Conservation (phyloP, 2,329 filamentous ascomycete species). For the Neofusicoccum sp. region DNA sequence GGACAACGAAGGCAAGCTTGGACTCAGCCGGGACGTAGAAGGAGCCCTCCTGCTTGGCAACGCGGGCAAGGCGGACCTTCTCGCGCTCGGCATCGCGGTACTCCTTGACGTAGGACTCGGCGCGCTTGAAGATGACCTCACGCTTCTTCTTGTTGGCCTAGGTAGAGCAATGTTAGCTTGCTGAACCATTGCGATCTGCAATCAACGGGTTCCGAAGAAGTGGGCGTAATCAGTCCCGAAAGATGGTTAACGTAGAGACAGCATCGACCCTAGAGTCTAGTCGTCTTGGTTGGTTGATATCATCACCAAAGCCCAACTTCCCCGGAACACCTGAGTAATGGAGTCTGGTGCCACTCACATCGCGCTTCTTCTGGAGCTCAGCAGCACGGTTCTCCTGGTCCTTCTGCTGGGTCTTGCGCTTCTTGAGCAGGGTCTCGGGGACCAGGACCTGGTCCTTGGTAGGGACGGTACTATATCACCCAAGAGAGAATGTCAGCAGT, state of each 20-base stretch:
- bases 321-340: not conserved
- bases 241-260: constrained; percentile 99
- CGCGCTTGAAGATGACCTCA: constrained; percentile 98
- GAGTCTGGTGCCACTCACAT: constrained; percentile 59
- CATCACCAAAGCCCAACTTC: constrained; percentile 67
- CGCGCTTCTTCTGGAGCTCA: constrained; percentile 81
- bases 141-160: constrained; percentile 99
- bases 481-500: constrained; percentile 53
- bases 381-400: constrained; percentile 84
- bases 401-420: constrained; percentile 99
- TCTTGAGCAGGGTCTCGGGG: constrained; percentile 99
- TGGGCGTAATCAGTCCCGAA: constrained; percentile 83
- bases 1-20: constrained; percentile 96
- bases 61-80: constrained; percentile 88
- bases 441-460: constrained; percentile 95
- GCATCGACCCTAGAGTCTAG: constrained; percentile 92
- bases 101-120: constrained; percentile 99
- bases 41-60: constrained; percentile 87
- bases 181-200: constrained; percentile 20
- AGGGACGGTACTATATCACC: constrained; percentile 71
- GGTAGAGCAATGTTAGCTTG: constrained; percentile 35
- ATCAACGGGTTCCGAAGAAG: constrained; percentile 30
- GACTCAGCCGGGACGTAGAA: constrained; percentile 94
- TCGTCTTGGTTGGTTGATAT: constrained; percentile 78
- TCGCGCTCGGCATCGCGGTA: constrained; percentile 98